phyloP scores from a whole-genome alignment of 192 early-diverging fungal genomes.

The Fimicolochytrium jonesii region DNA sequence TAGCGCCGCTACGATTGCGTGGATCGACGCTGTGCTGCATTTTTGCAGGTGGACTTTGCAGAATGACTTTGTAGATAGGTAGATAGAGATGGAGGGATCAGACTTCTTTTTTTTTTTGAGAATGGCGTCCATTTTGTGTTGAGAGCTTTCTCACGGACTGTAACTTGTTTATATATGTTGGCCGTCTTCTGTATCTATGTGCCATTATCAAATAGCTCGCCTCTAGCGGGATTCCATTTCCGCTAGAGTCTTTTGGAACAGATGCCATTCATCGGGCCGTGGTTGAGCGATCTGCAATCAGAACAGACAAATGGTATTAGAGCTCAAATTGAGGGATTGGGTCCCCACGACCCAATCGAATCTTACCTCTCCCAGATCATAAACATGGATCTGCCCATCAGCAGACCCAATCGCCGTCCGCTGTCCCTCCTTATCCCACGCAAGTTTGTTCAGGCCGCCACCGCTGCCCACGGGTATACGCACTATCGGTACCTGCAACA shows the following conservation, averaged over 20 bases:
- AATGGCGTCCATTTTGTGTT: too few species aligned
- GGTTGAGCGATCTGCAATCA: conserved; percentile 14
- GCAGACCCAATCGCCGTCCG: conserved; percentile 74
- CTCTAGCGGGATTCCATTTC: conserved; percentile 20
- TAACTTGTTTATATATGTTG: too few species aligned
- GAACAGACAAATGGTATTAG: neutral
- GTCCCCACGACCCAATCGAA: neutral
- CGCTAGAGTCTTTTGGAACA: conserved; percentile 24
- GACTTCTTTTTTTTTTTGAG: too few species aligned
- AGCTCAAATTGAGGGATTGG: neutral
- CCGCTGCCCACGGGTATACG: conserved; percentile 53
- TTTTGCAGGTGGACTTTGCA: too few species aligned
- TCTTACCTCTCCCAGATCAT: conserved; percentile 87
- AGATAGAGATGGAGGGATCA: too few species aligned
- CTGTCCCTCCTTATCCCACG: conserved; percentile 88
- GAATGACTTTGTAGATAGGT: too few species aligned
- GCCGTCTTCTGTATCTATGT: too few species aligned
- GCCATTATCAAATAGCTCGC: too few species aligned
- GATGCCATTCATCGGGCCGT: conserved; percentile 23
- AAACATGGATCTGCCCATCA: conserved; percentile 81
- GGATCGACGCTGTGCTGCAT: too few species aligned
- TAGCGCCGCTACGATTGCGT: too few species aligned
- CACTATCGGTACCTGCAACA: conserved; percentile 65
- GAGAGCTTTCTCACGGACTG: too few species aligned
- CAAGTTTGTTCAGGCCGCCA: conserved; percentile 86